Evolutionary conservation across 202 grass and related monocot genomes (phyloP), one percentile per base, ranked within the genome.

Genomic region (Elaeis oleifera): DNA sequence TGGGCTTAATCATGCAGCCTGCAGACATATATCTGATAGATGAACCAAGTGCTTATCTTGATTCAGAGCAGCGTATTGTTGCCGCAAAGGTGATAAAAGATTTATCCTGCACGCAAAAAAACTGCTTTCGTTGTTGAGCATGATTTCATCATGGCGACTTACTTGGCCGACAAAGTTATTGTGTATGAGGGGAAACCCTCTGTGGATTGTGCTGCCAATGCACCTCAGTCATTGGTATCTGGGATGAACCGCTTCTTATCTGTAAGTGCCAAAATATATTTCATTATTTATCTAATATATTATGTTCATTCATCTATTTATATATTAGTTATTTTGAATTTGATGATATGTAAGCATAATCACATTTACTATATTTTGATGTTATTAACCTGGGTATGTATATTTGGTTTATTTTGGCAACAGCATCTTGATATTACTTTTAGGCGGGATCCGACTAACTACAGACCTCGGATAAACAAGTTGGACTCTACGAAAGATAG

Each of bases 11-110:
- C 64, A 18, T 83, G 59, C 81, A 97, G 92, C 92, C 92, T 71
- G 92, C 92, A 76, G 92, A 97, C 73, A 91, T 97, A 16, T 97
- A 91, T 76, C 69, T 97, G 77, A 97, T 97, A 76, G 92, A 97
- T 55, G 92, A 97, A 70, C 92, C 92, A 69, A 97, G 92, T 83
- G 92, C 92, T 1, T 97, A 97, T 83, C 87, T 97, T 32, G 92
- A 96, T 85, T 96, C 92, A 18, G 89, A 95, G 79, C 89, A 95
- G 75, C 89, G 89, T 78, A 95, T 95, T 77, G 78, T 95, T 63
- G 92, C 92, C 17, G 84, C 92, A 25, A 96, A 91, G 77, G 92
- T 96, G 68, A 96, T 96, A 68, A 96, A 71, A 85, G 92, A 71
- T 96, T 96, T 53, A 96, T 96, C 71, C 92, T 96, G 65, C 92